Base-by-base conservation (phyloP, 2,329 filamentous ascomycete genomes). In the Berkeleyomyces rouxiae region DNA sequence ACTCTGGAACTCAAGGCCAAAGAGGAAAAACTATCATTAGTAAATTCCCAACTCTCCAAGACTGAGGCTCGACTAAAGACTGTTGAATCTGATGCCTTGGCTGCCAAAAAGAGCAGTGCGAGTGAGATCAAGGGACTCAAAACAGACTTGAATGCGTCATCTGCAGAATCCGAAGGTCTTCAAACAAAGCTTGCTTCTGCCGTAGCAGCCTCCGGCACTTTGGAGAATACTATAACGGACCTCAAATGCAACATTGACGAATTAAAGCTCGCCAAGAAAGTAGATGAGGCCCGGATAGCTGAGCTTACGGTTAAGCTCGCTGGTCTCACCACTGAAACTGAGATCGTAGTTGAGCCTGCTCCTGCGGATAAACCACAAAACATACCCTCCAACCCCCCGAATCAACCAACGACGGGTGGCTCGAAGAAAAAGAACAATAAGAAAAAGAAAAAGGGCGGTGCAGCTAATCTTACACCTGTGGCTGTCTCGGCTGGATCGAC, bases 361-460 rank as follows among this genome's bases (percentile, higher is more conserved):
- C 65, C 68, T 3, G 66, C 70, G 1, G 65, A 70, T 13, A 65
- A 70, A 2, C 64, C 72, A 3, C 63, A 71, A 3, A 51, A 72
- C 0, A 60, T 69, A 0, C 44, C 72, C 0, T 42, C 69, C 0
- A 57, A 71, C 1, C 13, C 33, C 13, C 59, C 69, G 3, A 59
- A 70, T 1, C 63, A 69, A 6, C 51, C 51, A n/a, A 37, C 69
- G 5, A 63, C 67, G 11, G 66, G 65, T 3, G 65, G 66, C 3
- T 69, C 69, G 0, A 77, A 77, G 65, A 81, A 79, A 64, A 92
- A 90, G 74, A 95, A 89, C 73, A 91, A 88, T 72, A 95, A 90
- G 67, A 88, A 88, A 71, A 95, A 92, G 77, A 96, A 95, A 80
- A 92, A 91, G 76, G 83, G 82, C 16, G 81, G 79, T 40, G 82